Evolutionary conservation across 1,139 yeast species (phyloP).

Genomic region (Dujonia santamariae): DNA sequence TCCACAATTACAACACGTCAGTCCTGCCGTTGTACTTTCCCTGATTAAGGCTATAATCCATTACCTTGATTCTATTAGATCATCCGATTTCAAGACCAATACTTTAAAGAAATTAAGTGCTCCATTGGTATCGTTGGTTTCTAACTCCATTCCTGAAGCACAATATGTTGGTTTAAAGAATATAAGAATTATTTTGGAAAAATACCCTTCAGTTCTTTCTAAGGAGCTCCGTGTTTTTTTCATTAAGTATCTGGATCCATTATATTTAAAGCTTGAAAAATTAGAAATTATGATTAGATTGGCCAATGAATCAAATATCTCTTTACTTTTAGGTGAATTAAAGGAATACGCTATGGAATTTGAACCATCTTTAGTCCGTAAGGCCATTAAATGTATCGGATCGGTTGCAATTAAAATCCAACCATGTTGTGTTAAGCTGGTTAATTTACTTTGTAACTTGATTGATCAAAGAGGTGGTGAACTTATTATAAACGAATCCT

Average conservation of each 20-base stretch:
- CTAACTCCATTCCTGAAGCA: conserved; percentile 86
- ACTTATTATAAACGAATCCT: conserved; percentile 75
- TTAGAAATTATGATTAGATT: conserved; percentile 85
- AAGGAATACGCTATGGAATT: conserved; percentile 94
- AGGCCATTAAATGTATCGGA: conserved; percentile 81
- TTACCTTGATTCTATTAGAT: conserved; percentile 51
- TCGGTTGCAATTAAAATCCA: conserved; percentile 82
- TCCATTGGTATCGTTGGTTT: conserved; percentile 84
- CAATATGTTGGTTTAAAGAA: conserved; percentile 94
- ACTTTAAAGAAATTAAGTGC: conserved; percentile 78
- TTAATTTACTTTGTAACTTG: conserved; percentile 71
- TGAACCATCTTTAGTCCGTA: conserved; percentile 82
- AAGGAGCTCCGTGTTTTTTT: conserved; percentile 88
- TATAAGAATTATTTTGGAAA: conserved; percentile 84
- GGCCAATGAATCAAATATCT: conserved; percentile 68
- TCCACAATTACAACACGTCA: conserved; percentile 96
- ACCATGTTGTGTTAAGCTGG: conserved; percentile 61
- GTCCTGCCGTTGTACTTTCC: conserved; percentile 90
- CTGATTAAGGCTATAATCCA: conserved; percentile 79
- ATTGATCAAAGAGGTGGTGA: conserved; percentile 74
- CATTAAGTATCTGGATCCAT: conserved; percentile 91
- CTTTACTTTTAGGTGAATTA: conserved; percentile 74
- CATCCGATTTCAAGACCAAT: conserved; percentile 24
- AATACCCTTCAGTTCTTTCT: conserved; percentile 76
- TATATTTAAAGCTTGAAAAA: conserved; percentile 89